Evolutionary conservation across 805 yeast species (phyloP).

Genomic region (Kuraishia borneana): DNA sequence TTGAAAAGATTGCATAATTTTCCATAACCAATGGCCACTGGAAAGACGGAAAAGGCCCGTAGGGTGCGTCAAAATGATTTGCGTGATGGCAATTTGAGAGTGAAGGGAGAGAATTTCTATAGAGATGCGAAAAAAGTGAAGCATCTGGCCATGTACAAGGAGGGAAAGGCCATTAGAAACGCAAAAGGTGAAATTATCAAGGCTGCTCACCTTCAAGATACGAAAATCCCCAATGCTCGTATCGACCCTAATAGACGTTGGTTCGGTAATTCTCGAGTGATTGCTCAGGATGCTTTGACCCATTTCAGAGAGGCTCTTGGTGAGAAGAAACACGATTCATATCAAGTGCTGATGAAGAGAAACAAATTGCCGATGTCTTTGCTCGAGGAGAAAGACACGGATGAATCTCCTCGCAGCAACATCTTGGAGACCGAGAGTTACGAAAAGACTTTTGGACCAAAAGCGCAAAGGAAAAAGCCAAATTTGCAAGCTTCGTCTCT

Average conservation of each 20-base stretch:
- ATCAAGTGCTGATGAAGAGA: conserved; percentile 78
- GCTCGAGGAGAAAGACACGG: conserved; percentile 74
- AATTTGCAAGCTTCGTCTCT: conserved; percentile 63
- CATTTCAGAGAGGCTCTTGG: conserved; percentile 94
- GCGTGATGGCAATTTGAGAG: conserved; percentile 84
- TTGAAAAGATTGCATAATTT: background rate
- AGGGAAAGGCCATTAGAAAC: conserved; percentile 80
- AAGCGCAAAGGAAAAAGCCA: conserved; percentile 87
- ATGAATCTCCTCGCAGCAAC: conserved; percentile 65
- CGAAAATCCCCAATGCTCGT: conserved; percentile 82
- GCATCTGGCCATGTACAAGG: conserved; percentile 84
- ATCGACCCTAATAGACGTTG: conserved; percentile 94
- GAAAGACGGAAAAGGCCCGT: conserved; percentile 83
- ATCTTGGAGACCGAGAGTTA: conserved; percentile 86
- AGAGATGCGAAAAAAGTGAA: conserved; percentile 88
- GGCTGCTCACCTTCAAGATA: conserved; percentile 83
- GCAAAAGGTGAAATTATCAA: conserved; percentile 77
- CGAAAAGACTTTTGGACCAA: conserved; percentile 82
- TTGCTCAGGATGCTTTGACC: conserved; percentile 89
- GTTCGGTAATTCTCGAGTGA: conserved; percentile 97
- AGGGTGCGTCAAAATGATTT: conserved; percentile 72
- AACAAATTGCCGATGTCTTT: conserved; percentile 94
- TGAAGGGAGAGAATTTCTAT: conserved; percentile 95
- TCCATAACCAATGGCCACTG: conserved; percentile 64
- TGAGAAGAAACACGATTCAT: conserved; percentile 68